Evolutionary conservation across 805 yeast genomes (phyloP), one percentile per base, ranked within the genome.

Genomic region (Lipomyces anomalus): DNA sequence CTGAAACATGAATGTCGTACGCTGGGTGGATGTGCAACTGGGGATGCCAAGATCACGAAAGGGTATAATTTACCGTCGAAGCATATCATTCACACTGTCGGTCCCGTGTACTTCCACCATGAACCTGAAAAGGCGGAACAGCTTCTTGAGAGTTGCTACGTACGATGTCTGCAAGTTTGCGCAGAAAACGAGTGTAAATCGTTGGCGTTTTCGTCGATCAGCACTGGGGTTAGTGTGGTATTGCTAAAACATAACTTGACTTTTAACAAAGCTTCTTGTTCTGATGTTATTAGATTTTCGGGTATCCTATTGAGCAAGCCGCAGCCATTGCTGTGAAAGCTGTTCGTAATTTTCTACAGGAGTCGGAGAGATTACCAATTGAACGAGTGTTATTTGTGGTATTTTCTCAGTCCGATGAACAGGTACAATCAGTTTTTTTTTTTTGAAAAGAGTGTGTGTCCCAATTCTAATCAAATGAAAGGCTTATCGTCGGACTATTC

Each of bases 131-230:
- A 33, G 32, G 40, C 45, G 7, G 28, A 39, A 23, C 4, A 18
- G 13, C 23, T 46, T 9, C 44, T 50, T 17, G 24, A 28, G 18
- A 40, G 46, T 20, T 50, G 54, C 40, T 50, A 50, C 22, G 4
- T 3, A 17, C 32, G 45, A 18, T 32, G 36, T 6, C 38, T 50
- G 13, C 35, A 38, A 17, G 41, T 50, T 21, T 51, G 50, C 6
- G 34, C 23, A n/a, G 42, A 39, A 22, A 50, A 38, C 21, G 46
- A 41, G 9, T 24, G 28, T 20, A 18, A n/a, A 17, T 30, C 54
- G 34, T 16, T 50, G 22, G 54, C 53, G 22, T 50, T 50, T 24
- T 38, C 54, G 30, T 43, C 54, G n/a, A 50, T 50, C 22, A 50
- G 54, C 40, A 50, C 54, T 13, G 54, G 54, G 4, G 53, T 50